Evolutionary conservation across 257 asterid species (phyloP), one percentile per base, ranked within the genome.

Genomic region (Perilla frutescens): DNA sequence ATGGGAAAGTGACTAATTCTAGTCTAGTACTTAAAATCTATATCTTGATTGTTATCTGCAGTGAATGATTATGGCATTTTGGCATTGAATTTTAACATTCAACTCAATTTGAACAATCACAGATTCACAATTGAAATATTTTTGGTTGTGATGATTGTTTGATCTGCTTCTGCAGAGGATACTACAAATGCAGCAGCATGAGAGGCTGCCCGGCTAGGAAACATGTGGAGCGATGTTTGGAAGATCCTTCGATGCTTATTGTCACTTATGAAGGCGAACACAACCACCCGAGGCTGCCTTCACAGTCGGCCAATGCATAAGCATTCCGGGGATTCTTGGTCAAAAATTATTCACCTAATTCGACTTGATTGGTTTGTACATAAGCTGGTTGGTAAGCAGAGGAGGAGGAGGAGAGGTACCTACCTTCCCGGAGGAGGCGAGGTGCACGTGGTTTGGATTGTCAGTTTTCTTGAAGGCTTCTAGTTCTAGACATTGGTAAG

Each of bases 161-260:
- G 11, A 84, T 73, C 74, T 78, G 5, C 76, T 47, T 44, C n/a
- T 26, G 79, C 89, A 93, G 98, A 88, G 98, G 98, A 75, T 93
- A 93, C 83, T 93, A 93, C 64, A 93, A 93, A 78, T 93, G 98
- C 79, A 93, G 98, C 75, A 93, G 98, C 82, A 82, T 93, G 88
- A 87, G 98, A 86, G 98, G 98, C 32, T 93, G 98, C 66, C 98
- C 98, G 29, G 98, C 98, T 5, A 80, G 98, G 80, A 93, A 93
- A 72, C 98, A 93, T 48, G 98, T 93, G 15, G 98, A 93, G 80
- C 81, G 98, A 79, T 93, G 96, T 79, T 85, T 89, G 80, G 98
- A 93, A 79, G 98, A 93, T 6, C 93, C 98, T 1, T 73, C 97
- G 4, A 93, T 93, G 98, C 88, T 93, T 48, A 88, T 91, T 12